Evolutionary conservation across 2,329 filamentous ascomycete species (phyloP).

Genomic region (Trichothecium roseum): DNA sequence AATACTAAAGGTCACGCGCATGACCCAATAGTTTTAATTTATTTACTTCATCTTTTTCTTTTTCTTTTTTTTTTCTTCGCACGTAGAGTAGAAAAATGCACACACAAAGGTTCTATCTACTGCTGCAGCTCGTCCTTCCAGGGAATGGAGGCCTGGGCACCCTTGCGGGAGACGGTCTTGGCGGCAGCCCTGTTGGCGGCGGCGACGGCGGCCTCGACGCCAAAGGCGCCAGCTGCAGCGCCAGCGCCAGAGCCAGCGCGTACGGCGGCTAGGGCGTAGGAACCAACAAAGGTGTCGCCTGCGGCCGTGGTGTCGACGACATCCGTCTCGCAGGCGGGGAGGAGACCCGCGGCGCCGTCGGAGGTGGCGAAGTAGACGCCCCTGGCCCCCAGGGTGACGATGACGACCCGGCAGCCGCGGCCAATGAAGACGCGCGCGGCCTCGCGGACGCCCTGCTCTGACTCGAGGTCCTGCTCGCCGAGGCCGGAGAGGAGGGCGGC

Average conservation of each 20-base stretch:
- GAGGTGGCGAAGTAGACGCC: conserved; percentile 59
- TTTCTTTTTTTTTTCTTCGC: conserved; percentile 7
- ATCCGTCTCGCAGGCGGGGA: conserved; percentile 56
- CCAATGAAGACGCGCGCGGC: conserved; percentile 52
- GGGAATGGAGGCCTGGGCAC: conserved; percentile 32
- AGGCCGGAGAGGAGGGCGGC: conserved; percentile 60
- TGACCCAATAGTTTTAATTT: too few species aligned
- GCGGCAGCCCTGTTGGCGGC: conserved; percentile 41
- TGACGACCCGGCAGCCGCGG: conserved; percentile 62
- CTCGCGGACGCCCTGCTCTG: conserved; percentile 28
- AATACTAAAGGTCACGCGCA: neutral
- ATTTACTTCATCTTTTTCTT: conserved; percentile 7
- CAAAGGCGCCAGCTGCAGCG: conserved; percentile 27
- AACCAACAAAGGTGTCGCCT: conserved; percentile 89
- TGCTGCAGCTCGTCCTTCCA: conserved; percentile 31
- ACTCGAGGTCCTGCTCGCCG: conserved; percentile 36
- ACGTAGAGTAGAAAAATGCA: too few species aligned
- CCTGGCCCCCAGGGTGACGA: conserved; percentile 74
- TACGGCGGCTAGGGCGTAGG: conserved; percentile 68
- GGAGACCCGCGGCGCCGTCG: conserved; percentile 29
- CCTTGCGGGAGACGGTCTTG: conserved; percentile 29
- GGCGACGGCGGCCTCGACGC: conserved; percentile 44
- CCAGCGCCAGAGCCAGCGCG: conserved; percentile 16
- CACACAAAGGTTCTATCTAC: conserved; percentile 5
- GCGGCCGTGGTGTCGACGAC: conserved; percentile 93